Evolutionary conservation across 441 rosid species (phyloP).

Genomic region (Melastoma candidum): DNA sequence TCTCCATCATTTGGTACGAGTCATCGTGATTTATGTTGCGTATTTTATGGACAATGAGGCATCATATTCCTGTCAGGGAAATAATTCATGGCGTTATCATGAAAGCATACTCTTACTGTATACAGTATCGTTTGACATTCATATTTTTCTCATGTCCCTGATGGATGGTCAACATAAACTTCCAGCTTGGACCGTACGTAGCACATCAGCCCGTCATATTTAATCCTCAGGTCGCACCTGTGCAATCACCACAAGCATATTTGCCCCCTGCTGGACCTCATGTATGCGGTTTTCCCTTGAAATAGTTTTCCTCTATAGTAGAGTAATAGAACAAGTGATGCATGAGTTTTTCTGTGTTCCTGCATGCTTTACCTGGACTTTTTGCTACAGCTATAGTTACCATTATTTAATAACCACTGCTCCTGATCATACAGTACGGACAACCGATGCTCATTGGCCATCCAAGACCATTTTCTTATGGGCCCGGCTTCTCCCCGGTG

Average conservation of each 20-base stretch:
- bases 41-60: no score
- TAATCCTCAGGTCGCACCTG: conserved; percentile 48
- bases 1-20: no score
- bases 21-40: no score
- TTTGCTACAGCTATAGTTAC: conserved; percentile 11
- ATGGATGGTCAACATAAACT: conserved; percentile 9
- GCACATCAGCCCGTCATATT: conserved; percentile 68
- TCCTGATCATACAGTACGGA: conserved; percentile 40
- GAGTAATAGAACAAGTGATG: no score
- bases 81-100: no score
- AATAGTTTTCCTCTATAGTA: not conserved
- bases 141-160: not conserved
- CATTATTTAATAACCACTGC: conserved; percentile 6
- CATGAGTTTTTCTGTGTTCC: not conserved
- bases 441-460: conserved; percentile 66
- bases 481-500: conserved; percentile 68
- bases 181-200: conserved; percentile 57
- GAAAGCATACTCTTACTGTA: no score
- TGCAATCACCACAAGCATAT: conserved; percentile 56
- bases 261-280: conserved; percentile 72
- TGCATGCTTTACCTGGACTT: not conserved
- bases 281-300: conserved; percentile 25
- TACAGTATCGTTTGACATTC: not conserved
- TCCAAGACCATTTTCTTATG: conserved; percentile 54
- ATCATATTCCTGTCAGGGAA: no score